phyloP scores from a whole-genome alignment of 2,329 filamentous ascomycete species.

The Ascochyta lentis region DNA sequence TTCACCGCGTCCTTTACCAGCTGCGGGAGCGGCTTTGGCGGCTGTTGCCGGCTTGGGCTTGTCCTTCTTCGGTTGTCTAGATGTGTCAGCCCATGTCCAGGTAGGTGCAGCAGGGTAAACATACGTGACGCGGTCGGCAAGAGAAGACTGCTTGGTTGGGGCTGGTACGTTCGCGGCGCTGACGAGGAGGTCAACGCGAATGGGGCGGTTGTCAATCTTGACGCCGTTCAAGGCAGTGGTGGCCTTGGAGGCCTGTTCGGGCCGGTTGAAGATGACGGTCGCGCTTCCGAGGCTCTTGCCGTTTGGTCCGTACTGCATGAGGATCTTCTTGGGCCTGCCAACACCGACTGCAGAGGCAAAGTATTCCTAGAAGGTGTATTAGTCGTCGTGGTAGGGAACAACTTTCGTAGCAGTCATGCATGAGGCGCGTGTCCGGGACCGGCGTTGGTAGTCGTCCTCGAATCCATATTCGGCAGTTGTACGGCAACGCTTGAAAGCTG shows the following conservation, averaged over 20 bases:
- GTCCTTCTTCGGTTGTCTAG: conserved; percentile 67
- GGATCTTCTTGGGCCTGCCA: conserved; percentile 88
- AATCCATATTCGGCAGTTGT: conserved; percentile 32
- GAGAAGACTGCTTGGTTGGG: conserved; percentile 69
- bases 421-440: conserved; percentile 34
- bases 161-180: conserved; percentile 75
- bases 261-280: conserved; percentile 82
- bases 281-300: conserved; percentile 91
- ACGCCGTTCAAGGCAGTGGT: conserved; percentile 85
- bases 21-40: conserved; percentile 67
- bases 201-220: conserved; percentile 85
- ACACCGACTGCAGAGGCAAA: conserved; percentile 87
- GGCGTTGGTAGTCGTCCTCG: conserved; percentile 27
- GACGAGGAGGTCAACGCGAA: conserved; percentile 95
- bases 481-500: conserved; percentile 37
- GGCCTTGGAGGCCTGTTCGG: conserved; percentile 83
- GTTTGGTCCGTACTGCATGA: conserved; percentile 90
- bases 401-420: conserved; percentile 40
- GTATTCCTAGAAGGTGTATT: conserved; percentile 87
- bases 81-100: conserved; percentile 15
- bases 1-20: conserved; percentile 53
- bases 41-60: conserved; percentile 75
- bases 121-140: conserved; percentile 85
- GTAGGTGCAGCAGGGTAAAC: conserved; percentile 37
- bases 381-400: conserved; percentile 59